Percentiles rank a stretch among this genome's conserved stretches.
phyloP scores from a whole-genome alignment of 768 basidiomycete species.

The Agaricus subrufescens region DNA sequence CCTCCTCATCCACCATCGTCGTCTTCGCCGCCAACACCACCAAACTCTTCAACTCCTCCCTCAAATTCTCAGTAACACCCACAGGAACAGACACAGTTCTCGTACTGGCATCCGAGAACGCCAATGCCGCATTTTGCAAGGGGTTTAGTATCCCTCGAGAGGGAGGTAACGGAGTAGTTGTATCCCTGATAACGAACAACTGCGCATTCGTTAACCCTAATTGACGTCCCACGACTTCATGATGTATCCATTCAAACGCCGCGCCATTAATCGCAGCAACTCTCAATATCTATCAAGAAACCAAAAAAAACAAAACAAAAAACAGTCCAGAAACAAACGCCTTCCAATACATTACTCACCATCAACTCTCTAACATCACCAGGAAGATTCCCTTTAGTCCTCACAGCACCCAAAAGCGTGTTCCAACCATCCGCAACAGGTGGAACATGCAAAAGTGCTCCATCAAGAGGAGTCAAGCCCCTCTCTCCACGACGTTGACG shows the following conservation, averaged over 20 bases:
- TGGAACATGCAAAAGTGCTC: conserved; percentile 43
- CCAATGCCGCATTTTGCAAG: conserved; percentile 46
- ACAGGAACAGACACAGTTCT: conserved; percentile 38
- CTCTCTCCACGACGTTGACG: conserved; percentile 42
- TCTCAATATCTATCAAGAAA: conserved; percentile 35
- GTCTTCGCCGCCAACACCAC: conserved; percentile 12
- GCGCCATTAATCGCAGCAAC: conserved; percentile 47
- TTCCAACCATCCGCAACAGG: conserved; percentile 48
- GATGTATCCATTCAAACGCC: conserved; percentile 54
- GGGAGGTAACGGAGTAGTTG: conserved; percentile 34
- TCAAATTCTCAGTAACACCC: conserved; percentile 34
- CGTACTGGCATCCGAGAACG: conserved; percentile 60
- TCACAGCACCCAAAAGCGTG: conserved; percentile 42
- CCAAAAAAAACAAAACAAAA: not conserved
- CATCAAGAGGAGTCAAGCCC: conserved; percentile 47
- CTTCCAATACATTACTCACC: conserved; percentile 22
- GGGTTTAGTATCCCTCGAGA: conserved; percentile 35
- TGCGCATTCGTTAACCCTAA: conserved; percentile 51
- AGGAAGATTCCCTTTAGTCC: conserved; percentile 41
- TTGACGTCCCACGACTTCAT: conserved; percentile 44
- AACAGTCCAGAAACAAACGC: not conserved
- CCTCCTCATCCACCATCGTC: conserved; percentile 14
- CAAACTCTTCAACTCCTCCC: conserved; percentile 27
- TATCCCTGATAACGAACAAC: conserved; percentile 50
- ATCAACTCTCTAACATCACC: conserved; percentile 48